Evolutionary conservation across 306 rosid species (phyloP).

Genomic region (Mimosa bimucronata): DNA sequence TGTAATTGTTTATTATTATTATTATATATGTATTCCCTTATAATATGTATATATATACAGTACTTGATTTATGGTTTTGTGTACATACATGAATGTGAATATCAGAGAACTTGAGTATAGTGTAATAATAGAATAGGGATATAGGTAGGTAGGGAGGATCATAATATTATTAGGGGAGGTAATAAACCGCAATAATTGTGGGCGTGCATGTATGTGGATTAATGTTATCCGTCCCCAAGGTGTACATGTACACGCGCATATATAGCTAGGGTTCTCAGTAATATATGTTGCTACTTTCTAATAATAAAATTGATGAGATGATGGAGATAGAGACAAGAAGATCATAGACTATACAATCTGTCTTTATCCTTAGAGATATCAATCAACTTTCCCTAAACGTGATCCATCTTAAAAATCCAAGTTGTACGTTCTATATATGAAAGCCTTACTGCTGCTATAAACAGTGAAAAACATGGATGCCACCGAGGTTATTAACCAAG

Average conservation of each 20-base stretch:
- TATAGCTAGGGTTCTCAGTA: background rate
- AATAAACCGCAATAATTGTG: background rate
- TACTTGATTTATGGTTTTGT: background rate
- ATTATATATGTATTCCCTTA: no score
- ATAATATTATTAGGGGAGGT: background rate
- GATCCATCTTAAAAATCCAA: background rate
- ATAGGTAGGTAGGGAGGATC: background rate
- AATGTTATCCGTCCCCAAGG: background rate
- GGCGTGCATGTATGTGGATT: constrained; percentile 11
- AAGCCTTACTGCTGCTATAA: background rate
- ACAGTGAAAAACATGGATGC: background rate
- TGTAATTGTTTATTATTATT: no score
- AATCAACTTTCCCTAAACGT: background rate
- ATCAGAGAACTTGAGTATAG: background rate
- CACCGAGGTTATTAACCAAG: background rate
- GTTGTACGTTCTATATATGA: background rate
- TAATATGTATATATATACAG: no score
- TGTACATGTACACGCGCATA: background rate
- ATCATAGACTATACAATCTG: background rate
- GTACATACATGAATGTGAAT: background rate
- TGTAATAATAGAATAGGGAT: background rate
- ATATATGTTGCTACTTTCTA: background rate
- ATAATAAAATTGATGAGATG: background rate
- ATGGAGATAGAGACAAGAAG: constrained; percentile 1
- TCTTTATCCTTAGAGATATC: background rate